Percentiles rank a stretch among this genome's conserved stretches.
phyloP scores from a whole-genome alignment of 2,329 filamentous ascomycete genomes.

The Didymellaceae sp. region DNA sequence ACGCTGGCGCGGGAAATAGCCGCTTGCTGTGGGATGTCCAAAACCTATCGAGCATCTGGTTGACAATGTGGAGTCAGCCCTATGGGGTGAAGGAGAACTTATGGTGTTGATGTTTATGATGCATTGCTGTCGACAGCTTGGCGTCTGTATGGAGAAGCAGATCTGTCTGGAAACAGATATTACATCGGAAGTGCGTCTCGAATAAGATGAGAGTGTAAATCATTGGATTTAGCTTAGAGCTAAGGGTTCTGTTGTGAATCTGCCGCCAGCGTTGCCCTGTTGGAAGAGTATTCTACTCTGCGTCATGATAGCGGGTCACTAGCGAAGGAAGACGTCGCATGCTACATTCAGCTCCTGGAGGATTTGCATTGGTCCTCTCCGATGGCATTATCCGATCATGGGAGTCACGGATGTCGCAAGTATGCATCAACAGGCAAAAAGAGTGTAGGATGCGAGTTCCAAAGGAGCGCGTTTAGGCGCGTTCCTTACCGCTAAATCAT shows the following conservation, averaged over 20 bases:
- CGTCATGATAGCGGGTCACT: no score
- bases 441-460: no score
- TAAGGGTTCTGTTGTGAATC: neutral
- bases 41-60: constrained; percentile 29
- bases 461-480: no score
- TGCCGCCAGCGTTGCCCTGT: neutral
- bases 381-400: no score
- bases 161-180: neutral
- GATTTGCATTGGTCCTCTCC: no score
- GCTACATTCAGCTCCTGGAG: no score
- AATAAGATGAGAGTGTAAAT: neutral
- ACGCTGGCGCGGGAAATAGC: constrained; percentile 37
- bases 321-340: no score
- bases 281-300: neutral
- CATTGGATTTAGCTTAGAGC: neutral
- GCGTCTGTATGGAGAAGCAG: constrained; percentile 1
- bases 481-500: no score
- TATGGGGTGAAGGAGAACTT: neutral
- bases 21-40: constrained; percentile 20
- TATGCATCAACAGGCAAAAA: no score
- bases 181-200: neutral
- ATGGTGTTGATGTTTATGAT: constrained; percentile 4
- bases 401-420: no score
- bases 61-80: constrained; percentile 5
- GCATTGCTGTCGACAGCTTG: constrained; percentile 7